Percentiles rank a stretch among this genome's conserved stretches.
Evolutionary conservation across 2,329 filamentous ascomycete species (phyloP).

Genomic region (Alternaria ethzedia): DNA sequence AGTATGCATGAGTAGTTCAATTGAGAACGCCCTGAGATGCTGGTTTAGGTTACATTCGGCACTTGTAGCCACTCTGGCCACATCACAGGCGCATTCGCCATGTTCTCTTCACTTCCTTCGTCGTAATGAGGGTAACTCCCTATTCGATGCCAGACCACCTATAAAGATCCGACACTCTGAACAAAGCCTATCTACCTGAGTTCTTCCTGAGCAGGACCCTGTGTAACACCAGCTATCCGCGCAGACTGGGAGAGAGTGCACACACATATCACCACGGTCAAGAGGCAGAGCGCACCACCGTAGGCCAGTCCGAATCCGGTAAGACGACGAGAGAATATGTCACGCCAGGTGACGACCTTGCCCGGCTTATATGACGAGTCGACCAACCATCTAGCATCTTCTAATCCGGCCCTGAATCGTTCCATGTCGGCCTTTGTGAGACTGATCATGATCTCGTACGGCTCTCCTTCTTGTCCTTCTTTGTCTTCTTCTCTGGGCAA

Average conservation of each 20-base stretch:
- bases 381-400: slow-evolving; percentile 9
- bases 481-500: slow-evolving; percentile 20
- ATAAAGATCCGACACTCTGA: neutral
- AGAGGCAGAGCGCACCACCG: neutral
- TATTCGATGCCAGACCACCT: neutral
- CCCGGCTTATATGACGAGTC: neutral
- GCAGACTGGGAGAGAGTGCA: neutral
- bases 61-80: neutral
- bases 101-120: neutral
- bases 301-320: neutral
- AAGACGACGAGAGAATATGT: neutral
- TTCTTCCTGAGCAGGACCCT: neutral
- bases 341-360: neutral
- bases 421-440: slow-evolving; percentile 28
- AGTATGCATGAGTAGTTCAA: neutral
- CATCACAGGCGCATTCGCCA: neutral
- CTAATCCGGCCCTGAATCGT: slow-evolving; percentile 13
- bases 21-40: neutral
- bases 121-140: neutral
- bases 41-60: neutral
- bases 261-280: neutral
- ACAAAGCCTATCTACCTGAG: neutral
- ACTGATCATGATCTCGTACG: slow-evolving; percentile 24
- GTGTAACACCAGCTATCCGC: neutral
- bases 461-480: neutral